These are phyloP conservation scores for Pseudozyma tsukubaensis DNA, from an alignment of 1,284 basidiomycete species.

Conservation along the genomic window DNA sequence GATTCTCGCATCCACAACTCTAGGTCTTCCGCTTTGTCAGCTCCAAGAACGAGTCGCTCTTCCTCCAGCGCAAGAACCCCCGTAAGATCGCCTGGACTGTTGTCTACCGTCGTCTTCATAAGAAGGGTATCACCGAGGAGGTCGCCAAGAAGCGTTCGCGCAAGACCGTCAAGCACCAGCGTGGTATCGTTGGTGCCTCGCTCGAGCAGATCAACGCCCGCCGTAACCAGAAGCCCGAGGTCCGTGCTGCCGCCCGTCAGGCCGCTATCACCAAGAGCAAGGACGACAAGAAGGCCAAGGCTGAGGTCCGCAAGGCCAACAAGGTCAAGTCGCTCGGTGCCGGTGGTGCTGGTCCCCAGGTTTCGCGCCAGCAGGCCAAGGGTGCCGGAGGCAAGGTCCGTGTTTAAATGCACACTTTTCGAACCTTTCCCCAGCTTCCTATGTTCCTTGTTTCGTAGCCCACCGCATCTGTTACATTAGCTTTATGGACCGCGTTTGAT, in stretches of 20 bases:
- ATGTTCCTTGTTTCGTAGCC: slow-evolving; percentile 9
- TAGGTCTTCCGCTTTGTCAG: slow-evolving; percentile 68
- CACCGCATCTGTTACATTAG: slow-evolving; percentile 47
- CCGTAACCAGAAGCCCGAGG: slow-evolving; percentile 80
- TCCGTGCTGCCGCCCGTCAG: slow-evolving; percentile 82
- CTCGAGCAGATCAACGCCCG: slow-evolving; percentile 88
- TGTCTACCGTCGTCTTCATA: slow-evolving; percentile 98
- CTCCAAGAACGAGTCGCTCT: slow-evolving; percentile 84
- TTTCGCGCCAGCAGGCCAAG: slow-evolving; percentile 96
- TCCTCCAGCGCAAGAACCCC: slow-evolving; percentile 99
- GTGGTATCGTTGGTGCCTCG: slow-evolving; percentile 97
- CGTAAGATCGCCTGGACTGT: slow-evolving; percentile 99
- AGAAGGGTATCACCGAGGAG: slow-evolving; percentile 99
- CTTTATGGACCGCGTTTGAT: slow-evolving; percentile 26
- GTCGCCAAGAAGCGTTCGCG: slow-evolving; percentile 98
- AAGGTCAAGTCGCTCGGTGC: slow-evolving; percentile 73
- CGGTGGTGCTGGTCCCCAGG: slow-evolving; percentile 77
- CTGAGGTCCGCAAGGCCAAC: slow-evolving; percentile 64
- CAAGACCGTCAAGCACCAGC: slow-evolving; percentile 96
- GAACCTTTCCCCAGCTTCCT: background rate
- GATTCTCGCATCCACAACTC: background rate
- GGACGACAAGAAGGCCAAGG: slow-evolving; percentile 79
- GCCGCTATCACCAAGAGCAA: slow-evolving; percentile 96
- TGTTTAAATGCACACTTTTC: slow-evolving; percentile 50
- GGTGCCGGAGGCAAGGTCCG: slow-evolving; percentile 72